A percentile compares a stretch with the other conserved stretches of the same genome.
phyloP scores from a whole-genome alignment of 2,329 filamentous ascomycete species.

The Ophiostoma sp. region DNA sequence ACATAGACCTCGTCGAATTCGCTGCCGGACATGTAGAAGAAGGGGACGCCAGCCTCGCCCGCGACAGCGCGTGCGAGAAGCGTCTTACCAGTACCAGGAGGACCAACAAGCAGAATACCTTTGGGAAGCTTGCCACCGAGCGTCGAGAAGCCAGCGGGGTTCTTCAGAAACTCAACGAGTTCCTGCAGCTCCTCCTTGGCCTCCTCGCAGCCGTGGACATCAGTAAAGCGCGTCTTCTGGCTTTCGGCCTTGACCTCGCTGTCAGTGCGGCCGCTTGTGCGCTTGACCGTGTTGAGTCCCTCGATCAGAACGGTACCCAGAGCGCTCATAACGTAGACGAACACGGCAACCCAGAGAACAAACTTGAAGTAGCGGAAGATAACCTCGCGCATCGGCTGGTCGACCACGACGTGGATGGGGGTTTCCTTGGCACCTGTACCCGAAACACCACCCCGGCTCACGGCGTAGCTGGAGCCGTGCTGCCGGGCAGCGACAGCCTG shows the following conservation, averaged over 20 bases:
- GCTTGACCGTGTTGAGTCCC: conserved; percentile 70
- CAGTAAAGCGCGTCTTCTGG: conserved; percentile 83
- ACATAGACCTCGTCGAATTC: conserved; percentile 99
- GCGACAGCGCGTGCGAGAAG: conserved; percentile 91
- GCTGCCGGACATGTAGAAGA: conserved; percentile 99
- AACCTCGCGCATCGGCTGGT: conserved; percentile 72
- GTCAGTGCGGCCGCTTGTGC: conserved; percentile 62
- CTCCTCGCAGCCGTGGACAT: conserved; percentile 96
- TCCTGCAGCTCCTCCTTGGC: conserved; percentile 97
- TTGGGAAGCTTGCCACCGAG: conserved; percentile 96
- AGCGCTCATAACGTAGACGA: conserved; percentile 62
- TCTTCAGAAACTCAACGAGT: conserved; percentile 90
- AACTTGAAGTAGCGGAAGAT: conserved; percentile 94
- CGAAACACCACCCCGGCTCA: conserved; percentile 35
- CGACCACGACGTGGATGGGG: conserved; percentile 92
- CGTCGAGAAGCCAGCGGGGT: conserved; percentile 86
- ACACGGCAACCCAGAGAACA: conserved; percentile 67
- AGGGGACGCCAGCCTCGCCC: conserved; percentile 93
- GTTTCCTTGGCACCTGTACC: conserved; percentile 70
- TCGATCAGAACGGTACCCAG: conserved; percentile 56
- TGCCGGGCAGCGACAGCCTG: conserved; percentile 73
- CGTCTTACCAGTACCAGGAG: conserved; percentile 96
- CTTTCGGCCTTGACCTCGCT: conserved; percentile 87
- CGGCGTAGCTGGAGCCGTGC: conserved; percentile 60
- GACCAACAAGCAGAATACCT: conserved; percentile 89